Evolutionary conservation across 2,329 filamentous ascomycete species (phyloP).

Genomic region (Paramyrothecium roridum): DNA sequence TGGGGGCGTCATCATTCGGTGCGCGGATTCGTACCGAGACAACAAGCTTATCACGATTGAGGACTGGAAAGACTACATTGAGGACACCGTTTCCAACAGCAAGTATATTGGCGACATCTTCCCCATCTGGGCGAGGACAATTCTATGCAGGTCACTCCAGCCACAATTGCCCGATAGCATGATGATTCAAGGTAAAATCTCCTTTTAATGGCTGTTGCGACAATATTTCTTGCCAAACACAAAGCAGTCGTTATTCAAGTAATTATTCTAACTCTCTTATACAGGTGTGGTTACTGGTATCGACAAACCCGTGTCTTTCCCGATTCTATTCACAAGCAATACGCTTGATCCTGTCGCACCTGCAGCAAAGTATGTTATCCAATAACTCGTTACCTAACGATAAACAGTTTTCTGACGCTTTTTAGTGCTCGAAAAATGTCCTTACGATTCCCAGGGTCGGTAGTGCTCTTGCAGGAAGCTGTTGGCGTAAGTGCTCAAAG

Average conservation of each 20-base stretch:
- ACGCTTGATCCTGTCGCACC: constrained; percentile 35
- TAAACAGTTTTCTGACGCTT: constrained; percentile 7
- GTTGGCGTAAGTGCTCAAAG: constrained; percentile 26
- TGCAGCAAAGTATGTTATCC: constrained; percentile 23
- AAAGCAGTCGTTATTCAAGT: not conserved
- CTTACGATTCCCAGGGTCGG: constrained; percentile 24
- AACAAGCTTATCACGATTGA: constrained; percentile 23
- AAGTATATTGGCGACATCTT: constrained; percentile 26
- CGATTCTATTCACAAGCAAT: constrained; percentile 35
- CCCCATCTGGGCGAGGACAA: constrained; percentile 18
- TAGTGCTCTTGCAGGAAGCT: constrained; percentile 25
- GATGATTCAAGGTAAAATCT: constrained; percentile 16
- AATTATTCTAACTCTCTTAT: constrained; percentile 10
- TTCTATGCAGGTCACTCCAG: constrained; percentile 19
- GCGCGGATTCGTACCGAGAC: constrained; percentile 23
- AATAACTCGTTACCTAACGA: not conserved
- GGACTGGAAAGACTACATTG: constrained; percentile 17
- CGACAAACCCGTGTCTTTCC: constrained; percentile 25
- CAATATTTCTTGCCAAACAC: not conserved
- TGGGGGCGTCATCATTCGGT: constrained; percentile 16
- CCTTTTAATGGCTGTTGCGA: not conserved
- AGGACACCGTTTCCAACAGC: constrained; percentile 21
- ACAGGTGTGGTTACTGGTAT: constrained; percentile 15
- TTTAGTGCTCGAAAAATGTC: constrained; percentile 22
- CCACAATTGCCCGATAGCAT: constrained; percentile 25